A percentile compares a stretch with the other conserved stretches of the same genome.
Evolutionary conservation across 2,329 filamentous ascomycete genomes (phyloP).

Genomic region (Fusarium albosuccineum): DNA sequence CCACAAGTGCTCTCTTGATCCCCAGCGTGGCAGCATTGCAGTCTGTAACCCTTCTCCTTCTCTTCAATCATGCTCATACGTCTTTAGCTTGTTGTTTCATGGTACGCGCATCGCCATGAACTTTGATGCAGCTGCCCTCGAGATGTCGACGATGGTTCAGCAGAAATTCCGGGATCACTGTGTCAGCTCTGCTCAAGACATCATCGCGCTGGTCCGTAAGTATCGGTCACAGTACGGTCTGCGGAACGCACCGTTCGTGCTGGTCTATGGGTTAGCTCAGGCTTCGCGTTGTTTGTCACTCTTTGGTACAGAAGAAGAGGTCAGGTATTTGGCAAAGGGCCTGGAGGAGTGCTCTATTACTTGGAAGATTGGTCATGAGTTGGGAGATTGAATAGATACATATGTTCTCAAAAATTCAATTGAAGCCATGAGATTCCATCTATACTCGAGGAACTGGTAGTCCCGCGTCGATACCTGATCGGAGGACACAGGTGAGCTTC

Average conservation of each 20-base stretch:
- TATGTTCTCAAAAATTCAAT: not conserved
- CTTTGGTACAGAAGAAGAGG: constrained; percentile 12
- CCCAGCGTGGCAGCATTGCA: not conserved
- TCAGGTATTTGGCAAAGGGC: not conserved
- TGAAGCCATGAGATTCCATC: too few relatives aligned
- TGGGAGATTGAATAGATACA: not conserved
- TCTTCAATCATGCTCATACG: too few relatives aligned
- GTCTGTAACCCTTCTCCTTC: not conserved
- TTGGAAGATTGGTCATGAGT: constrained; percentile 9
- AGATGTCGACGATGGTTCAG: not conserved
- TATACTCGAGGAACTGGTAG: not conserved
- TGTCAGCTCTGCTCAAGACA: constrained; percentile 1
- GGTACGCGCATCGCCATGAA: constrained; percentile 8
- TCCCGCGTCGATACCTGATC: not conserved
- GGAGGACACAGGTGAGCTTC: not conserved
- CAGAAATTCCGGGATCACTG: constrained; percentile 9
- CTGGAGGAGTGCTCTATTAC: constrained; percentile 11
- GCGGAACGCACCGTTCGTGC: not conserved
- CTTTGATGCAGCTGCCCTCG: not conserved
- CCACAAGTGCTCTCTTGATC: not conserved
- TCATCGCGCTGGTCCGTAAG: not conserved
- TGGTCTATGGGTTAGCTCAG: constrained; percentile 11
- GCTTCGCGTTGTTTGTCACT: constrained; percentile 1
- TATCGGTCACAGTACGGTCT: constrained; percentile 12
- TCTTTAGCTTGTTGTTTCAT: constrained; percentile 1